Conservation (phyloP, 192 early-diverging fungal species). For the Rhizophlyctis rosea region DNA sequence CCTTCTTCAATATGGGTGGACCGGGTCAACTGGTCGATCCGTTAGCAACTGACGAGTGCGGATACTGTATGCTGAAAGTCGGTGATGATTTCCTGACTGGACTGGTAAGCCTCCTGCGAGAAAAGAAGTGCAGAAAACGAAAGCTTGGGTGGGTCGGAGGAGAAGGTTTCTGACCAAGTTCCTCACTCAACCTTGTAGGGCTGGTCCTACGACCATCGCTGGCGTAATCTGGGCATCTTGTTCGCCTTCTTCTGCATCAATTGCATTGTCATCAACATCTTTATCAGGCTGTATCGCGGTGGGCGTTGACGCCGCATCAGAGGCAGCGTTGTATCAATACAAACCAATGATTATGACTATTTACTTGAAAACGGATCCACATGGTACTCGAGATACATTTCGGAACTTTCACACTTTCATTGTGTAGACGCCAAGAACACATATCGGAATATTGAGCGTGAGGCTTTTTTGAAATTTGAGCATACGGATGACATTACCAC, state of each 20-base stretch:
- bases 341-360: no score
- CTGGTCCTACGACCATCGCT: slow-evolving; percentile 57
- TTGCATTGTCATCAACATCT: slow-evolving; percentile 38
- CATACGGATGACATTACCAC: no score
- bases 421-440: no score
- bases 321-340: background rate
- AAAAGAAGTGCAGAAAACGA: no score
- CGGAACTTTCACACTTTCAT: no score
- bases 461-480: no score
- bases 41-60: slow-evolving; percentile 48
- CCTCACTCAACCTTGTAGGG: slow-evolving; percentile 34
- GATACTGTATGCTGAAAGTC: slow-evolving; percentile 57
- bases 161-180: background rate
- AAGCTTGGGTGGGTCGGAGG: background rate
- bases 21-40: slow-evolving; percentile 61
- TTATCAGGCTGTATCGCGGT: slow-evolving; percentile 34
- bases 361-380: no score
- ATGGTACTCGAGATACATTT: no score
- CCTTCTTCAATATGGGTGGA: slow-evolving; percentile 44
- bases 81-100: slow-evolving; percentile 54
- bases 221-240: slow-evolving; percentile 71
- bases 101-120: background rate
- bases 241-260: slow-evolving; percentile 53
- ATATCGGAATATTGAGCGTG: no score
- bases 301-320: no score